These are phyloP conservation scores for Cladorrhinum sp. DNA, from an alignment of 2,329 filamentous ascomycete species.

Conservation along the genomic window DNA sequence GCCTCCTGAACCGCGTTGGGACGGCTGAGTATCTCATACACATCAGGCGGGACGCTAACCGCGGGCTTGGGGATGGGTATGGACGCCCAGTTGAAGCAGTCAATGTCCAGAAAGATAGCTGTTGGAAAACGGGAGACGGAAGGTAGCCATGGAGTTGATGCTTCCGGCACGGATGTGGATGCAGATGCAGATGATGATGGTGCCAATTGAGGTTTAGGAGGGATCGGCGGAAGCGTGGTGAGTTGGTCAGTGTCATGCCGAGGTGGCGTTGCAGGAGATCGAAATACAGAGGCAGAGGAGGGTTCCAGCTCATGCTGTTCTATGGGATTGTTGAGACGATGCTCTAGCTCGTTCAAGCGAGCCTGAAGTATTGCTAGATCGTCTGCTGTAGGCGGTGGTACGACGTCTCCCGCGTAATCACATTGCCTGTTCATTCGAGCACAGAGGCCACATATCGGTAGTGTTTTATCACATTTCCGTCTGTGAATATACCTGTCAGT, in stretches of 20 bases:
- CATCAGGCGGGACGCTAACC: conserved; percentile 40
- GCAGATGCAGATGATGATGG: not conserved
- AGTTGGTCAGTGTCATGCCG: not conserved
- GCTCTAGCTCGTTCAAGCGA: conserved; percentile 39
- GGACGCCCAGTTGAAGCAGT: conserved; percentile 37
- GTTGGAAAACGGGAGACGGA: conserved; percentile 37
- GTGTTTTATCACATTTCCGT: conserved; percentile 49
- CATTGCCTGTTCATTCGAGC: conserved; percentile 39
- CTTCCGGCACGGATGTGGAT: not conserved
- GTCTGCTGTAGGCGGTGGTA: conserved; percentile 37
- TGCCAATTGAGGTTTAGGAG: not conserved
- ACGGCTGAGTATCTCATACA: conserved; percentile 39
- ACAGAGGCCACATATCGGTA: conserved; percentile 49
- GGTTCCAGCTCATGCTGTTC: too few relatives aligned
- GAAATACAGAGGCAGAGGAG: too few relatives aligned
- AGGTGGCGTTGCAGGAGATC: too few relatives aligned
- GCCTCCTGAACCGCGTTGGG: conserved; percentile 37
- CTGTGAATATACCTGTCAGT: not conserved
- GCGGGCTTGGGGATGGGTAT: conserved; percentile 38
- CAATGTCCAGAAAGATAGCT: conserved; percentile 43
- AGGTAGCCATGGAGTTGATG: conserved; percentile 14
- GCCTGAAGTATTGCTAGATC: conserved; percentile 39
- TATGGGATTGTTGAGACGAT: conserved; percentile 26
- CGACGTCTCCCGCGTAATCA: conserved; percentile 39
- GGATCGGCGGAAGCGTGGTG: not conserved